Conservation (phyloP, 2,329 filamentous ascomycete species). For the Aspergillus luchuensis region DNA sequence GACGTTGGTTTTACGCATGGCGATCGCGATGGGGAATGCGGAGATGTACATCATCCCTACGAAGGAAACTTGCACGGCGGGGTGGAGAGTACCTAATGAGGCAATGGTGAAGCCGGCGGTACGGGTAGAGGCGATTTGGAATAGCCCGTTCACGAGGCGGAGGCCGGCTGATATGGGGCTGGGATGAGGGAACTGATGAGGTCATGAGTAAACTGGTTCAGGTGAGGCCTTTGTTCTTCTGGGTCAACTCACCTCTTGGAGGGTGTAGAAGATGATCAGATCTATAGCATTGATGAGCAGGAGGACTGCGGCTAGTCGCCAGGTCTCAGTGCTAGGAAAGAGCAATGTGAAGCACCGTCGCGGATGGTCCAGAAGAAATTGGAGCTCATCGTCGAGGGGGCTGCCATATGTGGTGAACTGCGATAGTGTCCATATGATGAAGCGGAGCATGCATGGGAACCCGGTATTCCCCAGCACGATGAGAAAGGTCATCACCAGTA, state of each 20-base stretch:
- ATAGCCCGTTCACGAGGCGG: slow-evolving; percentile 41
- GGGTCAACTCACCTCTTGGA: slow-evolving; percentile 70
- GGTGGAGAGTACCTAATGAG: slow-evolving; percentile 74
- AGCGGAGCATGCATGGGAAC: slow-evolving; percentile 87
- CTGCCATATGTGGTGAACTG: slow-evolving; percentile 64
- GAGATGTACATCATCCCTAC: slow-evolving; percentile 69
- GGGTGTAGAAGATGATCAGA: slow-evolving; percentile 75
- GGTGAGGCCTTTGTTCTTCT: background rate
- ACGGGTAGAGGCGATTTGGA: slow-evolving; percentile 83
- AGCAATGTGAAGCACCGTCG: slow-evolving; percentile 91
- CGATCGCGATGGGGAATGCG: slow-evolving; percentile 63
- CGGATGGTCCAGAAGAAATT: slow-evolving; percentile 87
- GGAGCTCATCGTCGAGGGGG: slow-evolving; percentile 79
- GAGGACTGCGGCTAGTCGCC: slow-evolving; percentile 88
- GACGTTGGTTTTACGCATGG: slow-evolving; percentile 61
- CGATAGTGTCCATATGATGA: slow-evolving; percentile 83
- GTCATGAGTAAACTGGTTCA: background rate
- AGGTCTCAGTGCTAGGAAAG: slow-evolving; percentile 83
- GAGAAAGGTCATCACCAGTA: slow-evolving; percentile 77
- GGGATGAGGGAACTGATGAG: slow-evolving; percentile 52
- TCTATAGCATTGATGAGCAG: slow-evolving; percentile 78
- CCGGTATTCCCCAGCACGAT: slow-evolving; percentile 92
- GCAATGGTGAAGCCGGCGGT: slow-evolving; percentile 86
- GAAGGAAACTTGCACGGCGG: slow-evolving; percentile 67
- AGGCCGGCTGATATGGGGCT: slow-evolving; percentile 65